These are phyloP conservation scores for Camellia granthamiana DNA, from an alignment of 148 eudicot genomes.

Conservation along the genomic window DNA sequence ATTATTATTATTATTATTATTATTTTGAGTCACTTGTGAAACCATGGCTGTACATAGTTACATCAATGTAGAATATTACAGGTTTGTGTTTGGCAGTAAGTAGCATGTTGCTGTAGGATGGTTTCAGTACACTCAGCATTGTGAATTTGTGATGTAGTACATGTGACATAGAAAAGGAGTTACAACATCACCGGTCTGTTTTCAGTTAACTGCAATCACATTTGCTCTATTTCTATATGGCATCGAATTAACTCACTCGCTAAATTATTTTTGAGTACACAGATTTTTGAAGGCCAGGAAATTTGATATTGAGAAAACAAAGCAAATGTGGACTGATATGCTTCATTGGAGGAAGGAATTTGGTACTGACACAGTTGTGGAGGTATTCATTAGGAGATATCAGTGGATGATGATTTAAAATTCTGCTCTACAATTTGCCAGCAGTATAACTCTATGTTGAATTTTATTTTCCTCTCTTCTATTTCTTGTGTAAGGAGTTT, in stretches of 20 bases:
- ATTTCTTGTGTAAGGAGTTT: constrained; percentile 51
- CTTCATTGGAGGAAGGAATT: constrained; percentile 32
- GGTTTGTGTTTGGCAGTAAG: neutral
- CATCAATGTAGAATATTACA: neutral
- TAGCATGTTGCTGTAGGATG: neutral
- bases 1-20: too few species aligned
- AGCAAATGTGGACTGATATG: constrained; percentile 35
- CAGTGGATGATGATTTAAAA: neutral
- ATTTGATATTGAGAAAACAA: constrained; percentile 31
- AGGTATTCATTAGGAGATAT: constrained; percentile 15
- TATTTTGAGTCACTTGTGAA: neutral
- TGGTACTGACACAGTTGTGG: constrained; percentile 25
- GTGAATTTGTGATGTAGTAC: neutral
- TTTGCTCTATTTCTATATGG: neutral
- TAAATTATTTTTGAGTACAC: constrained; percentile 12
- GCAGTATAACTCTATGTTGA: neutral
- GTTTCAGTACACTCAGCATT: neutral
- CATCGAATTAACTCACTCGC: neutral
- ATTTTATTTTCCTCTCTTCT: neutral
- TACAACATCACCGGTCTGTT: neutral
- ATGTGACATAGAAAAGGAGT: neutral
- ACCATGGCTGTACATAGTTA: neutral
- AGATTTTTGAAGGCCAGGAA: constrained; percentile 36
- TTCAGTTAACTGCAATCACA: neutral
- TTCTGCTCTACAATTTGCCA: neutral